Base-by-base conservation (phyloP, 2,329 filamentous ascomycete genomes). In the Calonectria hongkongensis region DNA sequence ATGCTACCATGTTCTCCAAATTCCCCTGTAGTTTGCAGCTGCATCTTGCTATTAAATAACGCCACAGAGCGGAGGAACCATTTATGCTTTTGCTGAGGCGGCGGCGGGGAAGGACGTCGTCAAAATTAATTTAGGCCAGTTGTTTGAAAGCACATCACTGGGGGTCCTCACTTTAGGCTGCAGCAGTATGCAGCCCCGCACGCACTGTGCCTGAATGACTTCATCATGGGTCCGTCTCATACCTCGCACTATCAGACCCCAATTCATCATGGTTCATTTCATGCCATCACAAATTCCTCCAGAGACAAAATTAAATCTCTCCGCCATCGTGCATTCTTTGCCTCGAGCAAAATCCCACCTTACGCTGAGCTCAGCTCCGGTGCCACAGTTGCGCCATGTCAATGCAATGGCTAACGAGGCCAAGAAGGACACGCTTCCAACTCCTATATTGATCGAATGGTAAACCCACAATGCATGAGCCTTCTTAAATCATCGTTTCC, bases 131-230 rank as follows among this genome's bases (percentile, higher is more conserved):
- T 58, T 9, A 21, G n/a, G 25, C 21, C 36, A 58, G 33, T 16
- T 39, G 36, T 39, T 18, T 18, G 51, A 18, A 43, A 7, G 13
- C 18, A 15, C 3, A 18, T 4, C 21, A 5, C 33, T 13, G 21
- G 21, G 30, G 30, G 54, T 6, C 54, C 25, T 10, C 10, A 12
- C 21, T 41, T 41, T 39, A 39, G 39, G 18, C 48, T 28, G 25
- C n/a, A 25, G 36, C 12, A 18, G 15, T 15, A 10, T 21, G 33
- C 25, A 8, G 21, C 45, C 21, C 54, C 54, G 54, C 54, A 27
- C 54, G 54, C 54, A 27, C 54, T 41, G 54, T 60, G 27, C 21
- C 54, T 15, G 36, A 27, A 60, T 41, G 54, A 60, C 54, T 60
- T 60, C 54, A 58, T 58, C 51, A 8, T 12, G n/a, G 9, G 18